phyloP scores from a whole-genome alignment of 192 early-diverging fungal genomes.

The Mortierella alpina region DNA sequence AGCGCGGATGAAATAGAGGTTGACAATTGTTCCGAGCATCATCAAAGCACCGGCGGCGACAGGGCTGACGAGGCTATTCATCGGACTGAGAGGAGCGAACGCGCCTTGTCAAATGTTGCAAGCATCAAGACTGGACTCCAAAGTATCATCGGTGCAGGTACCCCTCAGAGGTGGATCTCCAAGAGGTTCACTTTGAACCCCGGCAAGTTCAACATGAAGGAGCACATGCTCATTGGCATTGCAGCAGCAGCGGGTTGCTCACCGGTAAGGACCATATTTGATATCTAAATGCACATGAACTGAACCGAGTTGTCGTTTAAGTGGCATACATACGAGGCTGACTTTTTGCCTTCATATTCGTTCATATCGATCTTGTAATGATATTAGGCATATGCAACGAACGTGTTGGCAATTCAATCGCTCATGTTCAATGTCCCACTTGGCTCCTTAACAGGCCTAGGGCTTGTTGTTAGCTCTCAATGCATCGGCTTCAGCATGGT shows the following conservation, averaged over 20 bases:
- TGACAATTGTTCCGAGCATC: slow-evolving; percentile 9
- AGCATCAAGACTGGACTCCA: background rate
- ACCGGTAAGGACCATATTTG: slow-evolving; percentile 27
- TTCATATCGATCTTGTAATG: too few species aligned
- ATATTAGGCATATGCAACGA: slow-evolving; percentile 40
- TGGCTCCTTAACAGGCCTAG: slow-evolving; percentile 21
- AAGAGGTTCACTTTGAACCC: slow-evolving; percentile 46
- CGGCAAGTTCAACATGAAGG: slow-evolving; percentile 73
- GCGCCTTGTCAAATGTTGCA: slow-evolving; percentile 6
- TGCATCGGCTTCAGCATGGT: slow-evolving; percentile 53
- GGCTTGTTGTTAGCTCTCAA: slow-evolving; percentile 41
- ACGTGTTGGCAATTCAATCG: slow-evolving; percentile 40
- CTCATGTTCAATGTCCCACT: slow-evolving; percentile 28
- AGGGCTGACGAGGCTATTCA: slow-evolving; percentile 19
- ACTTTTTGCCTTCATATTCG: too few species aligned
- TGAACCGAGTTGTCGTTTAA: background rate
- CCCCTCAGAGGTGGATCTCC: background rate
- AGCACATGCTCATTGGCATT: slow-evolving; percentile 71
- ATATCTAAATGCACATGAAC: too few species aligned
- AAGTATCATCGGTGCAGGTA: background rate
- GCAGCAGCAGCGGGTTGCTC: slow-evolving; percentile 66
- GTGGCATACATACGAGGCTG: background rate
- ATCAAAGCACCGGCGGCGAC: slow-evolving; percentile 9
- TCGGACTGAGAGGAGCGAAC: slow-evolving; percentile 7
- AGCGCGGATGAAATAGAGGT: slow-evolving; percentile 6